phyloP scores from a whole-genome alignment of 73 alveolate species.

The Paramecium bursaria region DNA sequence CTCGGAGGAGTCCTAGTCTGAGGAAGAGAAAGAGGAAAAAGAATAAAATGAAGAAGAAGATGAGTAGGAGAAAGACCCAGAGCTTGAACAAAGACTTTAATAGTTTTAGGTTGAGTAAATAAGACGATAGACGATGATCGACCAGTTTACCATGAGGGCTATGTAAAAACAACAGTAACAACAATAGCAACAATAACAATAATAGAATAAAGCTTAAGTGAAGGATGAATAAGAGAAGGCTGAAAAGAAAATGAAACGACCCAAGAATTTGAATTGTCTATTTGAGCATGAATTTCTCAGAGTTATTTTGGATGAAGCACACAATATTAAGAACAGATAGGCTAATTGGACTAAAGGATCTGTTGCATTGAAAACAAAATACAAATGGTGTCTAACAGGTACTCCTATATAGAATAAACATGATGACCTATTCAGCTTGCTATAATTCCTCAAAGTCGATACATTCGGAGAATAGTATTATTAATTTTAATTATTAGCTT shows the following conservation, averaged over 20 bases:
- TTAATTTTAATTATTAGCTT: background rate
- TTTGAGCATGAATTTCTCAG: conserved; percentile 42
- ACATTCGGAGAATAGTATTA: conserved; percentile 56
- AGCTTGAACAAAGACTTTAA: too few species aligned
- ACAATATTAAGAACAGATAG: conserved; percentile 49
- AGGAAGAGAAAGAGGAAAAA: too few species aligned
- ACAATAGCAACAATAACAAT: too few species aligned
- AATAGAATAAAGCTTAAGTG: too few species aligned
- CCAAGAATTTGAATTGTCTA: background rate
- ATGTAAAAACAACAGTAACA: too few species aligned
- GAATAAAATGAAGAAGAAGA: too few species aligned
- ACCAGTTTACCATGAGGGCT: too few species aligned
- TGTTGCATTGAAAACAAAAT: conserved; percentile 11
- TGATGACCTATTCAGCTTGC: conserved; percentile 61
- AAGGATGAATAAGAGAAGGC: background rate
- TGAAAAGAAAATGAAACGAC: background rate
- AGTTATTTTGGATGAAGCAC: conserved; percentile 69
- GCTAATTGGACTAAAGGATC: conserved; percentile 22
- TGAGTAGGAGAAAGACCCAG: too few species aligned
- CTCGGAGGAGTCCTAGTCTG: too few species aligned
- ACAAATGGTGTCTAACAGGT: conserved; percentile 71
- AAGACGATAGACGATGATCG: too few species aligned
- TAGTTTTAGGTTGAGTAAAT: too few species aligned
- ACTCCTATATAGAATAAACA: conserved; percentile 68
- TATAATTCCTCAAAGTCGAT: conserved; percentile 54